phyloP scores from a whole-genome alignment of 306 rosid species.

The Cucumis hystrix region DNA sequence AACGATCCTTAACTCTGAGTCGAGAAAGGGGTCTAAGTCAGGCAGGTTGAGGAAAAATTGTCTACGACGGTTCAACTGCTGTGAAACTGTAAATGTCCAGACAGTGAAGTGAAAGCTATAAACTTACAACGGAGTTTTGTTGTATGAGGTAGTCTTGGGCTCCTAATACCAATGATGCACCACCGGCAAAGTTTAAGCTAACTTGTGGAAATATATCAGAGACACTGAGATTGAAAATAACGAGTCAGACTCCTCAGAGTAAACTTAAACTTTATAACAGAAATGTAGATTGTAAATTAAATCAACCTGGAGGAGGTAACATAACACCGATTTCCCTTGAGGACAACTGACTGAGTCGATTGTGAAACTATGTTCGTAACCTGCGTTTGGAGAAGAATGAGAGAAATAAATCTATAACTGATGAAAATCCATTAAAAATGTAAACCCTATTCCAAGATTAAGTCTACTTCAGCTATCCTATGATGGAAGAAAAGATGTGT shows the following conservation, averaged over 20 bases:
- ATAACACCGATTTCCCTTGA: conserved; percentile 71
- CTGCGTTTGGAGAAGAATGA: conserved; percentile 22
- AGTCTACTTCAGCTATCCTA: neutral
- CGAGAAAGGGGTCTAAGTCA: neutral
- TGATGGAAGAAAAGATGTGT: neutral
- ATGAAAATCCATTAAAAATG: neutral
- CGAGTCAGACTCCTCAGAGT: neutral
- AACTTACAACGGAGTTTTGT: conserved; percentile 70
- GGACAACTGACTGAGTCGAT: conserved; percentile 38
- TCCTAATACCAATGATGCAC: conserved; percentile 57
- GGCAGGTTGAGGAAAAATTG: neutral
- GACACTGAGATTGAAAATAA: conserved; percentile 27
- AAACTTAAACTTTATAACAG: neutral
- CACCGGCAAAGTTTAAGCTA: conserved; percentile 77
- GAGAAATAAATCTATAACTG: neutral
- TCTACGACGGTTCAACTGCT: neutral
- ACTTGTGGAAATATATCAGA: conserved; percentile 75
- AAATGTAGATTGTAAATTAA: neutral
- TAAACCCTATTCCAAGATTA: neutral
- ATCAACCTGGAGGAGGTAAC: conserved; percentile 48
- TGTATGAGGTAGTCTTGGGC: conserved; percentile 90
- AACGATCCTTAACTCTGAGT: neutral
- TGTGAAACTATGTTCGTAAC: conserved; percentile 47
- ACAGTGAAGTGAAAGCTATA: neutral
- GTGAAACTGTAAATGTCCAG: neutral